These are phyloP conservation scores for Fusarium vanettenii DNA, from an alignment of 2,329 filamentous ascomycete genomes.

Conservation along the genomic window DNA sequence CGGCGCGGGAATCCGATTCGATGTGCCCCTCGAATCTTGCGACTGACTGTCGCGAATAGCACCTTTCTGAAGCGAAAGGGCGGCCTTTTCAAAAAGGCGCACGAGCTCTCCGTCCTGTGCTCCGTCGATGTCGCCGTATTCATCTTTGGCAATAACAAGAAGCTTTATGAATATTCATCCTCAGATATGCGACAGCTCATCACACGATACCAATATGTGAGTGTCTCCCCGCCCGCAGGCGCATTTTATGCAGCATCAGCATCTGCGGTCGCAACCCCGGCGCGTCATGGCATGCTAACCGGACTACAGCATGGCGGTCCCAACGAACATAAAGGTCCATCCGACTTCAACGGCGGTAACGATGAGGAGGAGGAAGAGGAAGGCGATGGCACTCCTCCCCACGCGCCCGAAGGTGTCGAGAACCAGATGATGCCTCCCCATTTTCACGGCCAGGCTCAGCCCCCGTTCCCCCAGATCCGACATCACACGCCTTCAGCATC, in stretches of 20 bases:
- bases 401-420: constrained; percentile 67
- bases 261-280: neutral
- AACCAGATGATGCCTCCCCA: constrained; percentile 76
- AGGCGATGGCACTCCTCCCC: constrained; percentile 75
- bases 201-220: constrained; percentile 88
- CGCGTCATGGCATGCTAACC: constrained; percentile 12
- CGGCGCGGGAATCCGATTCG: neutral
- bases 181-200: constrained; percentile 93
- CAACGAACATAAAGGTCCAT: constrained; percentile 95
- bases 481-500: constrained; percentile 88
- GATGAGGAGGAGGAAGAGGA: constrained; percentile 89
- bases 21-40: neutral
- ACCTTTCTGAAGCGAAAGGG: constrained; percentile 99
- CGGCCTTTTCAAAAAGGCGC: constrained; percentile 98
- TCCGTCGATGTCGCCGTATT: constrained; percentile 99
- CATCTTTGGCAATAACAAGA: constrained; percentile 99
- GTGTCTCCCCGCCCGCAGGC: constrained; percentile 51
- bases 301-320: constrained; percentile 81
- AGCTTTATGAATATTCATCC: constrained; percentile 97
- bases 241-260: neutral
- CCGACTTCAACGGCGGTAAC: constrained; percentile 88
- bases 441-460: constrained; percentile 68
- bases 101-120: constrained; percentile 97
- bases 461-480: constrained; percentile 82
- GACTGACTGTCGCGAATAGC: constrained; percentile 59